Evolutionary conservation across 1,284 basidiomycete species (phyloP).

Genomic region (Apiotrichum akiyoshidainum): DNA sequence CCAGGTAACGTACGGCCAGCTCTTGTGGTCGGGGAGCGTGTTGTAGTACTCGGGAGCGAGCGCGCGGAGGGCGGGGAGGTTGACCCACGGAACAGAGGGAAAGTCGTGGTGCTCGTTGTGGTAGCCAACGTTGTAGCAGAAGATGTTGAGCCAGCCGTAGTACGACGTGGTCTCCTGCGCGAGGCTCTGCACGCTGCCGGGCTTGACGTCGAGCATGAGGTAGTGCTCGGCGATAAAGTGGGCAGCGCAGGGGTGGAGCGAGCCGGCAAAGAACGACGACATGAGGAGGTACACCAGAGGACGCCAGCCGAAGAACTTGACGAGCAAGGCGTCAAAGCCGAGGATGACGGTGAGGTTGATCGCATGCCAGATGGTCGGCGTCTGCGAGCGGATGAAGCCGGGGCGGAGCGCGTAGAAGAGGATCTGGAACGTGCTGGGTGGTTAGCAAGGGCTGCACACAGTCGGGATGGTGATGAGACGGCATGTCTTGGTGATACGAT

Average conservation of each 20-base stretch:
- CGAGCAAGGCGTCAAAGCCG: slow-evolving; percentile 67
- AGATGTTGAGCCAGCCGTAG: slow-evolving; percentile 83
- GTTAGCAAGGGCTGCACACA: slow-evolving; percentile 7
- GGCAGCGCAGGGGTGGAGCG: slow-evolving; percentile 88
- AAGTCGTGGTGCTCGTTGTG: slow-evolving; percentile 99
- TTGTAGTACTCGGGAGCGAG: slow-evolving; percentile 94
- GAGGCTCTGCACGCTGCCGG: slow-evolving; percentile 32
- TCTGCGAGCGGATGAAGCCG: slow-evolving; percentile 84
- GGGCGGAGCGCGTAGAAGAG: slow-evolving; percentile 96
- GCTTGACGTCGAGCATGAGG: slow-evolving; percentile 64
- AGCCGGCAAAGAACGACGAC: slow-evolving; percentile 91
- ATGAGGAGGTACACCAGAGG: slow-evolving; percentile 79
- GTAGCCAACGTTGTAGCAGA: slow-evolving; percentile 98
- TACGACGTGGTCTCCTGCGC: slow-evolving; percentile 94
- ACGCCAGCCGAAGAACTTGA: slow-evolving; percentile 61
- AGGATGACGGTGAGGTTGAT: slow-evolving; percentile 72
- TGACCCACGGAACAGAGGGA: slow-evolving; percentile 91
- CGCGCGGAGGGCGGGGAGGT: slow-evolving; percentile 74
- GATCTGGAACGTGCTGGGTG: slow-evolving; percentile 85
- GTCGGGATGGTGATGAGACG: neutral
- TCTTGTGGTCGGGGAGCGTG: slow-evolving; percentile 75
- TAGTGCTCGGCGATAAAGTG: slow-evolving; percentile 99
- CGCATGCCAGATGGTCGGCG: slow-evolving; percentile 76
- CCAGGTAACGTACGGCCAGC: slow-evolving; percentile 90
- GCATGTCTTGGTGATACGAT: too few relatives aligned